phyloP scores from a whole-genome alignment of 2,329 filamentous ascomycete genomes.

The Ascosphaera apis region DNA sequence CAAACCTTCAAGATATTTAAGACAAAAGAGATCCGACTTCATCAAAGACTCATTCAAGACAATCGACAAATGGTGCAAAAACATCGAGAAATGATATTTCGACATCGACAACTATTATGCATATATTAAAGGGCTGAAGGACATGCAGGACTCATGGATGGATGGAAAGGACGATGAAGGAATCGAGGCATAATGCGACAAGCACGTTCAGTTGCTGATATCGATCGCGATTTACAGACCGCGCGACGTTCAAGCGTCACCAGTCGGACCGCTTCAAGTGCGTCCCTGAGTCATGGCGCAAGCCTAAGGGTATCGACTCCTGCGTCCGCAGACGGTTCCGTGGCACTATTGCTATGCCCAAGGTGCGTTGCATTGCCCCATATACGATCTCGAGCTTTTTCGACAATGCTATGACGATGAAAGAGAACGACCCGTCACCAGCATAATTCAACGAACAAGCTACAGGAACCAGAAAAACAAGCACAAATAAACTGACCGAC shows the following conservation, averaged over 20 bases:
- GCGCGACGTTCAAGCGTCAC: conserved; percentile 88
- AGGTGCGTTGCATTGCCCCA: conserved; percentile 46
- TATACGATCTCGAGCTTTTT: background rate
- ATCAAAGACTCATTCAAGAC: too few relatives aligned
- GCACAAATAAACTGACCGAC: background rate
- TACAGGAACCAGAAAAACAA: background rate
- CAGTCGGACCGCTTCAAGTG: conserved; percentile 95
- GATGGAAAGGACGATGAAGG: background rate
- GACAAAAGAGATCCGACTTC: too few relatives aligned
- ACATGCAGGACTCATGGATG: background rate
- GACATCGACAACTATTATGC: too few relatives aligned
- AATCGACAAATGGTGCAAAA: too few relatives aligned
- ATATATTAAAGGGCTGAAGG: too few relatives aligned
- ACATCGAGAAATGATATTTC: too few relatives aligned
- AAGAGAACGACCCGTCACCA: too few relatives aligned
- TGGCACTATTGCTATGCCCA: conserved; percentile 89
- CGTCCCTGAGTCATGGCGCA: conserved; percentile 80
- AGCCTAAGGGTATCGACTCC: conserved; percentile 99
- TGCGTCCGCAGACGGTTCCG: conserved; percentile 92
- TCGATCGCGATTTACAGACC: conserved; percentile 32
- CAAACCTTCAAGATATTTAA: too few relatives aligned
- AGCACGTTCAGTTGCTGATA: background rate
- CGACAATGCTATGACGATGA: background rate
- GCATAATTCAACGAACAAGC: too few relatives aligned
- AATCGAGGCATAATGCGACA: background rate